A percentile compares a stretch with the other conserved stretches of the same genome.
These are phyloP conservation scores for Helianthus annuus DNA, from an alignment of 129 eudicot genomes.

Conservation along the genomic window HanXRQr2.0-SUNRISE NC_035441.2:162525367-162525866, in stretches of 20 bases:
- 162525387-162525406: conserved; percentile 19
- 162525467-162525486: conserved; percentile 16
- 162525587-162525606: conserved; percentile 30
- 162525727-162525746: not conserved
- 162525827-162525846: too few species aligned
- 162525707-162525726: conserved; percentile 35
- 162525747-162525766: too few species aligned
- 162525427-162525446: conserved; percentile 35
- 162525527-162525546: conserved; percentile 23
- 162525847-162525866: too few species aligned
- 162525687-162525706: conserved; percentile 30
- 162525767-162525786: too few species aligned
- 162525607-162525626: conserved; percentile 33
- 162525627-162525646: conserved; percentile 31
- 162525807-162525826: too few species aligned
- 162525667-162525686: conserved; percentile 24
- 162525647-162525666: conserved; percentile 31
- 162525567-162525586: conserved; percentile 36
- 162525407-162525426: conserved; percentile 30
- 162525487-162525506: not conserved
- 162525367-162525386: conserved; percentile 21
- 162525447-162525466: conserved; percentile 33
- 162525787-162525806: too few species aligned
- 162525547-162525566: conserved; percentile 27
- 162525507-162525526: conserved; percentile 28